Evolutionary conservation across 202 grass and related monocot genomes (phyloP), one percentile per base, ranked within the genome.

Genomic region (Saccharum hybrid): DNA sequence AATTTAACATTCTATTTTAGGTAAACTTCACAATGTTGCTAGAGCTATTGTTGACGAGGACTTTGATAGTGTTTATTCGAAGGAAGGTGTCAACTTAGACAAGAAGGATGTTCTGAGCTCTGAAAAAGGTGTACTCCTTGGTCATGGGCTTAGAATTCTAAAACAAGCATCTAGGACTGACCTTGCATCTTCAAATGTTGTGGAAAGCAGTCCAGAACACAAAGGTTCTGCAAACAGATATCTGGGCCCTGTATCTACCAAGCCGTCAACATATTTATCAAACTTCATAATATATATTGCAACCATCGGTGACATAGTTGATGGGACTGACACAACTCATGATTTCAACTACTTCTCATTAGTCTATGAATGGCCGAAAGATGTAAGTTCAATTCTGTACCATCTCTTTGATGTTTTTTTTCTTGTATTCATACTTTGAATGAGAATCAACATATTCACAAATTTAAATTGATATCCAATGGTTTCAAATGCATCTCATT

Each of bases 261-360:
- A 93, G 80, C 87, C 92, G 13, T 93, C 92, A 45, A 89, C 92
- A 82, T 98, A 94, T 87, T 90, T 98, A 84, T 98, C 95, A 59
- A 86, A 91, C 80, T 98, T 98, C 76, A 94, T 95, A 86, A 93
- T 98, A 86, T 98, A 98, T 67, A 93, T 95, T 59, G 95, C 95
- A 40, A 93, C 95, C 74, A 86, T 98, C 14, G 95, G 95, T 81
- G 95, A 98, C 70, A 98, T 95, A 90, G 93, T 98, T 87, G 95
- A 98, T 83, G 95, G 95, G 68, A 88, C 88, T 81, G 95, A 98
- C 67, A 98, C 95, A 4, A 95, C 95, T 86, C 95, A 98, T 91
- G 92, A 98, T 90, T 98, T 98, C 90, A 95, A 98, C 88, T 98
- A 94, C 78, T 98, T 98, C 84, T 98, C 95, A 57, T 86, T 98